These are phyloP conservation scores for Endocarpon pusillum DNA, from an alignment of 495 filamentous ascomycete genomes.

Conservation along the genomic window DNA sequence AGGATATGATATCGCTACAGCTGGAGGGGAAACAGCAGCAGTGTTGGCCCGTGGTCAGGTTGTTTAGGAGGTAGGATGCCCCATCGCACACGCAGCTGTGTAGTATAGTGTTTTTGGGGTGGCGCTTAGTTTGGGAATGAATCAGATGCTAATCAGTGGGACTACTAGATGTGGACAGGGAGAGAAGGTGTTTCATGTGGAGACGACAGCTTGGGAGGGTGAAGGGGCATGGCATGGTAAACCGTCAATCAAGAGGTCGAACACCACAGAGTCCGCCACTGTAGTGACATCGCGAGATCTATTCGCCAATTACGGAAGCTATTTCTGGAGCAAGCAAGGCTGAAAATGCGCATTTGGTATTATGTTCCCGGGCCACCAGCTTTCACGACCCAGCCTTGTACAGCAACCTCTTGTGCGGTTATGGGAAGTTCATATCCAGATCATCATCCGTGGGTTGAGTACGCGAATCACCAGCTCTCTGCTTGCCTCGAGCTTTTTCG, in stretches of 20 bases:
- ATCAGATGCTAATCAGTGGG: conserved; percentile 7
- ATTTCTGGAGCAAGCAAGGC: neutral
- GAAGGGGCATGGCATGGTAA: neutral
- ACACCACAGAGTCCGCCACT: neutral
- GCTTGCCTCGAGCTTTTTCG: too few relatives aligned
- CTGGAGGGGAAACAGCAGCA: conserved; percentile 37
- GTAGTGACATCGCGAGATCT: neutral
- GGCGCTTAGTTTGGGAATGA: neutral
- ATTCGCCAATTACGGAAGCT: conserved; percentile 1
- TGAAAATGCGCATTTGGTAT: too few relatives aligned
- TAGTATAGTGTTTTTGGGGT: conserved; percentile 2
- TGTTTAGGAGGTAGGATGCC: conserved; percentile 57
- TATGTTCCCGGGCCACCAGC: too few relatives aligned
- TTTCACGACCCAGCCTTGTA: too few relatives aligned
- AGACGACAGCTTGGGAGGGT: conserved; percentile 65
- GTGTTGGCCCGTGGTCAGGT: conserved; percentile 58
- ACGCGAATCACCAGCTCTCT: too few relatives aligned
- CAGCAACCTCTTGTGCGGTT: too few relatives aligned
- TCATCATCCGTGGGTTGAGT: too few relatives aligned
- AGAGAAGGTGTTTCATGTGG: conserved; percentile 46
- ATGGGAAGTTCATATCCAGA: too few relatives aligned
- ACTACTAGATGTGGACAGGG: conserved; percentile 49
- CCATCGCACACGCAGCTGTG: too few relatives aligned
- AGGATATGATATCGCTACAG: conserved; percentile 38
- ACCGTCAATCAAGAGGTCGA: neutral